Evolutionary conservation across 345 rosid species (phyloP).

Genomic region (Populus alba): DNA sequence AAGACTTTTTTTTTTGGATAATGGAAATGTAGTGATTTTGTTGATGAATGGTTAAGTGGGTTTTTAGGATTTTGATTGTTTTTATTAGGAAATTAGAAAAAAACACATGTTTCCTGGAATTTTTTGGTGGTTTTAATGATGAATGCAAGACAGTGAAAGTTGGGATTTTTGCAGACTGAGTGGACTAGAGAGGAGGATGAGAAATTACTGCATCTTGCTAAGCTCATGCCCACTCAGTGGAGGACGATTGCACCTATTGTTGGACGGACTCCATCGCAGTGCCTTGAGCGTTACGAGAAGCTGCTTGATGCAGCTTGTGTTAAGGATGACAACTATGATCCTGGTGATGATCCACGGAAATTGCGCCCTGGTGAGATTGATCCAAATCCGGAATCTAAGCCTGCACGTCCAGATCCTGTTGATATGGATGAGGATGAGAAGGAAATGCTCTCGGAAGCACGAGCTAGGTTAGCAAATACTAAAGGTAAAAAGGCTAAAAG

Average conservation of each 20-base stretch:
- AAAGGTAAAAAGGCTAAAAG: conserved; percentile 97
- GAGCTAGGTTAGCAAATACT: conserved; percentile 93
- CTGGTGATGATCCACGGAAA: conserved; percentile 94
- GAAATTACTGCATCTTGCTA: conserved; percentile 97
- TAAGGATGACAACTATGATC: conserved; percentile 93
- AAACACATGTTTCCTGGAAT: not conserved
- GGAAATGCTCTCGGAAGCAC: conserved; percentile 99
- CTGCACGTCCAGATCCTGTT: conserved; percentile 99
- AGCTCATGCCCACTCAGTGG: conserved; percentile 99
- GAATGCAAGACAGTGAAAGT: not conserved
- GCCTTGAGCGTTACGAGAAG: conserved; percentile 96
- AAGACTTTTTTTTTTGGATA: not conserved
- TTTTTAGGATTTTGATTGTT: not conserved
- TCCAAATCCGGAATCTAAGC: conserved; percentile 95
- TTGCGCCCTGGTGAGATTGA: conserved; percentile 98
- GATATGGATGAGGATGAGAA: conserved; percentile 99
- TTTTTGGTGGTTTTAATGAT: not conserved
- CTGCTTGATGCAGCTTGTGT: conserved; percentile 97
- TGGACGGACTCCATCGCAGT: conserved; percentile 98
- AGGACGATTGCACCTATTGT: conserved; percentile 99
- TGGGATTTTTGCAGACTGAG: conserved; percentile 62
- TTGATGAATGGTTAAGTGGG: not conserved
- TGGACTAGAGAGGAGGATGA: conserved; percentile 99
- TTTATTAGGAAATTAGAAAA: not conserved
- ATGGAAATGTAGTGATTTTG: not conserved